Conservation (phyloP, 2,329 filamentous ascomycete genomes). For the Cytospora paraplurivora region DNA sequence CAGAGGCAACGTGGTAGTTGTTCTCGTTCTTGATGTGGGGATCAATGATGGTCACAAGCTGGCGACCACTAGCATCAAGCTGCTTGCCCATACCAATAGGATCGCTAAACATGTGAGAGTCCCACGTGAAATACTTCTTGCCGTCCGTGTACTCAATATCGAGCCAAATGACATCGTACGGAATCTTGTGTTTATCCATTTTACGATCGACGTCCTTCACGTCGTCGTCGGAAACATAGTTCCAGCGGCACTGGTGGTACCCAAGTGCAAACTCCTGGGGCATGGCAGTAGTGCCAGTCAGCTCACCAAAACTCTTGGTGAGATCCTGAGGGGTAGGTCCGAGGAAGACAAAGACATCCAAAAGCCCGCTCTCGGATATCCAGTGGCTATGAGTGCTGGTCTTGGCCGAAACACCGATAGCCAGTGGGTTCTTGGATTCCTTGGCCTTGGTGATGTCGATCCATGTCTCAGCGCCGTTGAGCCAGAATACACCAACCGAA, state of each 20-base stretch:
- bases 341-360: conserved; percentile 94
- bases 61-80: conserved; percentile 80
- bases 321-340: conserved; percentile 84
- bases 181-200: conserved; percentile 93
- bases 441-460: conserved; percentile 87
- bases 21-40: conserved; percentile 95
- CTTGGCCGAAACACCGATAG: conserved; percentile 68
- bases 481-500: conserved; percentile 94
- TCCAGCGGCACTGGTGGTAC: conserved; percentile 98
- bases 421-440: conserved; percentile 72
- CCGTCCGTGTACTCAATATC: conserved; percentile 97
- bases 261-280: conserved; percentile 90
- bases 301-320: conserved; percentile 78
- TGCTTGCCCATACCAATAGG: conserved; percentile 87
- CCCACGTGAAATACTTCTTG: conserved; percentile 98
- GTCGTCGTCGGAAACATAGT: conserved; percentile 96
- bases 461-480: conserved; percentile 97
- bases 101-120: conserved; percentile 82
- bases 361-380: conserved; percentile 88
- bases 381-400: conserved; percentile 89
- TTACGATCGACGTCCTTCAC: conserved; percentile 95
- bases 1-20: conserved; percentile 73
- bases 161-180: conserved; percentile 98
- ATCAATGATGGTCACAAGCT: conserved; percentile 93
- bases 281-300: conserved; percentile 89